These are phyloP conservation scores for Arctium lappa DNA, from an alignment of 129 eudicot species.

Conservation along the genomic window DNA sequence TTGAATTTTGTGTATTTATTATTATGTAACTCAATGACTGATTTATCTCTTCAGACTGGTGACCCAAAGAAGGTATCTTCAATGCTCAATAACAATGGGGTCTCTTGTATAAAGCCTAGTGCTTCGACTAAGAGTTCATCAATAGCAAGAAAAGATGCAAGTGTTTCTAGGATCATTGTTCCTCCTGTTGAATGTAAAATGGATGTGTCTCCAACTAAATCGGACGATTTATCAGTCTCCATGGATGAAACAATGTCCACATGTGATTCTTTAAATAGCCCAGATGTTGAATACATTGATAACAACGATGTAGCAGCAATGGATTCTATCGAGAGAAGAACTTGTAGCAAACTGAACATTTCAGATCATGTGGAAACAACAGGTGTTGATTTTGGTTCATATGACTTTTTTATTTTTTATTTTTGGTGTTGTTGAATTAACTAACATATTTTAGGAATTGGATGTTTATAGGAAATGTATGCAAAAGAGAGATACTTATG, in stretches of 20 bases:
- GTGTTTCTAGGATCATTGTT: conserved; percentile 19
- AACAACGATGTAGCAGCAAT: conserved; percentile 66
- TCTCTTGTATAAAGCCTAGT: conserved; percentile 38
- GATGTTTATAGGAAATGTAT: conserved; percentile 38
- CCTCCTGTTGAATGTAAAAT: conserved; percentile 42
- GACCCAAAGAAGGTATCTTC: conserved; percentile 58
- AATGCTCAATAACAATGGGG: conserved; percentile 17
- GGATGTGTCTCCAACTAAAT: conserved; percentile 54
- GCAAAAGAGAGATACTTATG: conserved; percentile 80
- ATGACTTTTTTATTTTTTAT: neutral
- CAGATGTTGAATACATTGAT: conserved; percentile 82
- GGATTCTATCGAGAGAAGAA: conserved; percentile 73
- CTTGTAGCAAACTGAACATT: conserved; percentile 60
- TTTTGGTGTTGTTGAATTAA: neutral
- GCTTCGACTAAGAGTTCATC: conserved; percentile 22
- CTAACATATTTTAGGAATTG: neutral
- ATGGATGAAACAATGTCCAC: conserved; percentile 90
- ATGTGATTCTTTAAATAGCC: conserved; percentile 83
- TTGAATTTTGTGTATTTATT: neutral
- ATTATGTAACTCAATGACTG: neutral
- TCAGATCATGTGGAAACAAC: conserved; percentile 53
- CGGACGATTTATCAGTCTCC: conserved; percentile 55
- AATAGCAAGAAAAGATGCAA: conserved; percentile 29
- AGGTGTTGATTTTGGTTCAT: conserved; percentile 39
- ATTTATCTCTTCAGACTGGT: conserved; percentile 32